These are phyloP conservation scores for Wickerhamiella cacticola DNA, from an alignment of 805 yeast genomes.

Conservation along the genomic window DNA sequence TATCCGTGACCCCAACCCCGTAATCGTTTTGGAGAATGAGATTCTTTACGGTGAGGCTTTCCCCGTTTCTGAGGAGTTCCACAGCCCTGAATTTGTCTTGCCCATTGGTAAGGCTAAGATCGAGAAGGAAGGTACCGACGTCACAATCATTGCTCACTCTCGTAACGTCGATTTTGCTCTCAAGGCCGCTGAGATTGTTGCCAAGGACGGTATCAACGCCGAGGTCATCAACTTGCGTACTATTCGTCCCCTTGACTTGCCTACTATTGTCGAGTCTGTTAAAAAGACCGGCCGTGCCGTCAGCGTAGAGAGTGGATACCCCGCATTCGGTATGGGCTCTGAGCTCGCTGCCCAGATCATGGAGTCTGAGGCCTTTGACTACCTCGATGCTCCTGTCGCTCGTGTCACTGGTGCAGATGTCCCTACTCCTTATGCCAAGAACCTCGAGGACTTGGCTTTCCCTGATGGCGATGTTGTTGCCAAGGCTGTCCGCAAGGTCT, in stretches of 20 bases:
- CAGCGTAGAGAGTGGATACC: conserved; percentile 96
- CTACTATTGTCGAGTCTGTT: conserved; percentile 71
- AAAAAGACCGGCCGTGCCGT: conserved; percentile 95
- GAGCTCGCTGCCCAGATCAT: conserved; percentile 95
- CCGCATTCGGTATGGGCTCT: conserved; percentile 96
- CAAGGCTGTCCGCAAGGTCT: conserved; percentile 44
- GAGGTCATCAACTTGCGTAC: conserved; percentile 95
- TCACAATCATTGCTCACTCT: conserved; percentile 81
- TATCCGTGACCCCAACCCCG: conserved; percentile 97
- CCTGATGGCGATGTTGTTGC: conserved; percentile 87
- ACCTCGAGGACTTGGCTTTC: conserved; percentile 96
- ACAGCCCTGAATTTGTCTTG: conserved; percentile 74
- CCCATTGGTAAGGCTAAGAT: conserved; percentile 95
- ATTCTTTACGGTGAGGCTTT: conserved; percentile 84
- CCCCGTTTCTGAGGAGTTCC: conserved; percentile 78
- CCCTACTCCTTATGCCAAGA: conserved; percentile 96
- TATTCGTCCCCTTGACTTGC: conserved; percentile 90
- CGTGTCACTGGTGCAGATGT: conserved; percentile 99
- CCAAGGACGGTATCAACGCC: conserved; percentile 75
- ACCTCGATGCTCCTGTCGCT: conserved; percentile 95
- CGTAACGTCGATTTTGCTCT: conserved; percentile 80
- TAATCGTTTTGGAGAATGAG: conserved; percentile 91
- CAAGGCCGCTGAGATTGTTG: conserved; percentile 79
- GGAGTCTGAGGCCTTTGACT: conserved; percentile 97
- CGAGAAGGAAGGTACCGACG: conserved; percentile 85